These are phyloP conservation scores for Komagataella ulmi DNA, from an alignment of 805 yeast genomes.

Conservation along the genomic window DNA sequence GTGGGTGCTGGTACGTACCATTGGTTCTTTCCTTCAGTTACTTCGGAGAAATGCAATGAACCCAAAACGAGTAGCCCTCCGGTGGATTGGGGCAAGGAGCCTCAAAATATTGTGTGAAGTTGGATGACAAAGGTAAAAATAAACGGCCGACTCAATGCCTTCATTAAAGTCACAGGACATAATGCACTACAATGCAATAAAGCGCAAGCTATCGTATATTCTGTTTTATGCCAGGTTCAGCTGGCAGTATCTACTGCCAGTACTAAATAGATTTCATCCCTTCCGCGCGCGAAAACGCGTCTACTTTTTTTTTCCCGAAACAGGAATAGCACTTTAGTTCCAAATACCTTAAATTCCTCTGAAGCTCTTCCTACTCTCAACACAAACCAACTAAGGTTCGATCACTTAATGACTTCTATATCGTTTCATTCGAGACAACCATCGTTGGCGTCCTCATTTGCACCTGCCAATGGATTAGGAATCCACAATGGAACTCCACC, in stretches of 20 bases:
- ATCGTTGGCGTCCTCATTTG: slow-evolving; percentile 2
- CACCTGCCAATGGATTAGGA: slow-evolving; percentile 3
- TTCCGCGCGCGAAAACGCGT: neutral
- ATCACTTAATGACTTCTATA: neutral
- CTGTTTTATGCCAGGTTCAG: neutral
- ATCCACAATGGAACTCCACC: neutral
- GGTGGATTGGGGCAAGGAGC: neutral
- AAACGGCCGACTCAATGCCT: neutral
- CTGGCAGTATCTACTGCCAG: neutral
- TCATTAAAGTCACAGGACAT: neutral
- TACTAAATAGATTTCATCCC: neutral
- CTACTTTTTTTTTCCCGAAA: neutral
- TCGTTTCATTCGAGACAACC: slow-evolving; percentile 2
- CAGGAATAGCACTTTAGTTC: neutral
- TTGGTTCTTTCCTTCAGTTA: slow-evolving; percentile 11
- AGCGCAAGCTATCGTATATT: neutral
- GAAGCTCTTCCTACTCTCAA: neutral
- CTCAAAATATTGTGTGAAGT: neutral
- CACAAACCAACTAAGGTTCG: neutral
- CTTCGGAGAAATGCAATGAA: neutral
- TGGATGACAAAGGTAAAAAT: neutral
- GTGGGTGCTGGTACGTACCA: slow-evolving; percentile 25
- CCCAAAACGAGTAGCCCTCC: neutral
- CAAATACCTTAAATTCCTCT: neutral
- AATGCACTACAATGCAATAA: neutral